A percentile compares a stretch with the other conserved stretches of the same genome.
Conservation (phyloP, 257 asterid genomes). For the Ballota nigra region DNA sequence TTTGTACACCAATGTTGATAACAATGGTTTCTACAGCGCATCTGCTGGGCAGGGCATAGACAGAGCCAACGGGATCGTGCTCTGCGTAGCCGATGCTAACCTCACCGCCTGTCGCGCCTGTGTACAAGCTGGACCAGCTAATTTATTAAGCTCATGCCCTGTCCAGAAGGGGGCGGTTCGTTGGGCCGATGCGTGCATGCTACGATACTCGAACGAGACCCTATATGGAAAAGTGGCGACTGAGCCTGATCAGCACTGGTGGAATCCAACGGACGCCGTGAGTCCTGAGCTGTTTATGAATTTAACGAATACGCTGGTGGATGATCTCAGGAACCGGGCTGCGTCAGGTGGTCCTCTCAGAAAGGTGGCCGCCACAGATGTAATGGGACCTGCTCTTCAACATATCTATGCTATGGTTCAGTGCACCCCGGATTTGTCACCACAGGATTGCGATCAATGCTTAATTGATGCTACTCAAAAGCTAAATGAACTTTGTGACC, state of each 20-base stretch:
- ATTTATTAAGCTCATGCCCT: background rate
- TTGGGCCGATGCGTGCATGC: constrained; percentile 17
- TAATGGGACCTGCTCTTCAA: constrained; percentile 7
- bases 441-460: constrained; percentile 23
- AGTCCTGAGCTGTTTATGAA: constrained; percentile 8
- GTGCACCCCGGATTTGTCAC: constrained; percentile 38
- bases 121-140: background rate
- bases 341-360: constrained; percentile 23
- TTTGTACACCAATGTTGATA: background rate
- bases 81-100: constrained; percentile 28
- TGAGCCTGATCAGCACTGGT: background rate
- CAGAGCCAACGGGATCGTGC: constrained; percentile 20
- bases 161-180: constrained; percentile 17
- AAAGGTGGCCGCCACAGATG: constrained; percentile 30
- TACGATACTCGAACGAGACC: constrained; percentile 33
- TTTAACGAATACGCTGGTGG: constrained; percentile 14
- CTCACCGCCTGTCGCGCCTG: constrained; percentile 20
- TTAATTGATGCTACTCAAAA: background rate
- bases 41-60: constrained; percentile 17
- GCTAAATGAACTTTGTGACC: background rate
- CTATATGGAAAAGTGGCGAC: background rate
- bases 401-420: constrained; percentile 19
- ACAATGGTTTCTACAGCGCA: constrained; percentile 26
- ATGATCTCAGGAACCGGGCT: constrained; percentile 17
- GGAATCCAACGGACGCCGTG: background rate